Evolutionary conservation across 2,329 filamentous ascomycete species (phyloP).

Genomic region (Purpureocillium takamizusanense): DNA sequence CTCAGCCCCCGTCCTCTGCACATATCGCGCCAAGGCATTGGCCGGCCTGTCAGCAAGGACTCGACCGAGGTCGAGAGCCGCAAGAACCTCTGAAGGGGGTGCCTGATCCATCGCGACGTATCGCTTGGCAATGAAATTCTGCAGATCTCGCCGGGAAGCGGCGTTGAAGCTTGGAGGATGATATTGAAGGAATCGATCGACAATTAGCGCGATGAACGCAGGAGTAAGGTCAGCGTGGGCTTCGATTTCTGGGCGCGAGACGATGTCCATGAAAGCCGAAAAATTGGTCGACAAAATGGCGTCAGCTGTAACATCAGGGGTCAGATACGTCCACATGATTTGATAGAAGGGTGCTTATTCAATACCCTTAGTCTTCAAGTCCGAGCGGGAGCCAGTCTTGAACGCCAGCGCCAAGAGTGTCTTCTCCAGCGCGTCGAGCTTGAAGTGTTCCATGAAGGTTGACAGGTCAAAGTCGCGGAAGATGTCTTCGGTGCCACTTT

Average conservation of each 20-base stretch:
- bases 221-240: slow-evolving; percentile 58
- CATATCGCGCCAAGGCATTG: slow-evolving; percentile 52
- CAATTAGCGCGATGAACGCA: slow-evolving; percentile 65
- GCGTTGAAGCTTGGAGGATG: slow-evolving; percentile 81
- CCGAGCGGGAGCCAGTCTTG: slow-evolving; percentile 68
- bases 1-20: slow-evolving; percentile 66
- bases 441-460: slow-evolving; percentile 93
- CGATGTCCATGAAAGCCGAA: slow-evolving; percentile 64
- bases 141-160: slow-evolving; percentile 60
- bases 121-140: slow-evolving; percentile 56
- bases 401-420: slow-evolving; percentile 82
- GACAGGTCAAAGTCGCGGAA: slow-evolving; percentile 96
- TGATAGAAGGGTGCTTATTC: slow-evolving; percentile 12
- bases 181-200: slow-evolving; percentile 81
- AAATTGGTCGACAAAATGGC: slow-evolving; percentile 80
- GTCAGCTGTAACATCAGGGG: slow-evolving; percentile 52
- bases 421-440: slow-evolving; percentile 80
- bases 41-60: slow-evolving; percentile 50
- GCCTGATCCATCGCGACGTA: slow-evolving; percentile 56
- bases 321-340: slow-evolving; percentile 11
- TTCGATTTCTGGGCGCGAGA: slow-evolving; percentile 56
- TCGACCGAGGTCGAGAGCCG: slow-evolving; percentile 60
- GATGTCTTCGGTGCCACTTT: slow-evolving; percentile 81
- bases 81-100: slow-evolving; percentile 62
- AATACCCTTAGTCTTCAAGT: slow-evolving; percentile 82